Evolutionary conservation across 176 grass and related monocot species (phyloP).

Genomic region (Juncus inflexus): DNA sequence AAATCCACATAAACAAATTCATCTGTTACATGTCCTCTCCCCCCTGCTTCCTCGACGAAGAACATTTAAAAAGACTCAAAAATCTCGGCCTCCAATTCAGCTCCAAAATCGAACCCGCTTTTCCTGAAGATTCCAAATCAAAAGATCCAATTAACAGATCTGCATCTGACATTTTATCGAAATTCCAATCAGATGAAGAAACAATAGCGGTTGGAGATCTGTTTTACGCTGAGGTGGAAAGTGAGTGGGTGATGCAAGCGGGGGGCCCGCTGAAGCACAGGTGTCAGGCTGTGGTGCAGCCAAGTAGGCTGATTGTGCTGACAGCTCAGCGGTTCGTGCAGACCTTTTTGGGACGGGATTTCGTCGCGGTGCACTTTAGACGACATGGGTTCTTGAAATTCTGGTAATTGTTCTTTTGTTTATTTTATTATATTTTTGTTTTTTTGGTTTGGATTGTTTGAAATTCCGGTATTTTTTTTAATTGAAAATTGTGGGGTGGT

Average conservation of each 20-base stretch:
- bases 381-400: conserved; percentile 93
- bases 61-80: conserved; percentile 79
- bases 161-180: conserved; percentile 56
- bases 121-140: conserved; percentile 84
- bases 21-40: conserved; percentile 75
- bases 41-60: conserved; percentile 86
- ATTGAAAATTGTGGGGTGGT: too few relatives aligned
- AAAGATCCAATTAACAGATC: conserved; percentile 84
- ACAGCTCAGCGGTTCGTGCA: conserved; percentile 89
- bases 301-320: conserved; percentile 62
- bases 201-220: conserved; percentile 82
- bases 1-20: conserved; percentile 84
- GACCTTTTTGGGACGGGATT: conserved; percentile 88
- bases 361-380: conserved; percentile 90
- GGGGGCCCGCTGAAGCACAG: conserved; percentile 79
- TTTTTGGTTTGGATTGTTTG: too few relatives aligned
- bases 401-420: conserved; percentile 49
- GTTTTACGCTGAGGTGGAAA: conserved; percentile 88
- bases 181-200: conserved; percentile 69
- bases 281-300: conserved; percentile 78
- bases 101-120: conserved; percentile 68
- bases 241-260: conserved; percentile 87
- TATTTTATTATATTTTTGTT: too few relatives aligned
- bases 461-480: neutral
- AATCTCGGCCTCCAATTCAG: conserved; percentile 57